Evolutionary conservation across 768 basidiomycete species (phyloP).

Genomic region (Kwoniella sp.): DNA sequence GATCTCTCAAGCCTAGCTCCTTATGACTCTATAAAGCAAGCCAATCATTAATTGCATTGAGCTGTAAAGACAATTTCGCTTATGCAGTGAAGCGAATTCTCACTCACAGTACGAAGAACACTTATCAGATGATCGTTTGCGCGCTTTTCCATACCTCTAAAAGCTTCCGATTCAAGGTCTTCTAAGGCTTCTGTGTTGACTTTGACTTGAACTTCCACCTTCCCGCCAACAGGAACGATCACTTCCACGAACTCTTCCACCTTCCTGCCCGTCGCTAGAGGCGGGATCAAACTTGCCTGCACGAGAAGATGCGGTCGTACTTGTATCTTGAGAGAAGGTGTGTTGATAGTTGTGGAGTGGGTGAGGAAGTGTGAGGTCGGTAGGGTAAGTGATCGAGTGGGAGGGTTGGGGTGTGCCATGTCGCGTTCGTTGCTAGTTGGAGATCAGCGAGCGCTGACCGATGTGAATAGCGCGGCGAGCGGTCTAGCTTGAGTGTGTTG

Average conservation of each 20-base stretch:
- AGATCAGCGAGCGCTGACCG: too few relatives aligned
- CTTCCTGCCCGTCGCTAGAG: slow-evolving; percentile 16
- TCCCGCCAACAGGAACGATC: slow-evolving; percentile 36
- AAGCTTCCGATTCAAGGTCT: not conserved
- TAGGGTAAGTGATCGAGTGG: slow-evolving; percentile 15
- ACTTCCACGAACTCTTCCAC: slow-evolving; percentile 38
- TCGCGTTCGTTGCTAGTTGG: too few relatives aligned
- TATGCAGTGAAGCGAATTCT: too few relatives aligned
- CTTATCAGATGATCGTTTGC: not conserved
- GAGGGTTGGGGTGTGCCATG: slow-evolving; percentile 15
- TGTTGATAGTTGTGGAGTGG: not conserved
- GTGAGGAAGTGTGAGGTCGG: slow-evolving; percentile 15
- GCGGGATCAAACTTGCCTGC: slow-evolving; percentile 24
- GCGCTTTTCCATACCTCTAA: not conserved
- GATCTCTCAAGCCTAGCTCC: not conserved
- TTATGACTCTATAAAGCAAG: not conserved
- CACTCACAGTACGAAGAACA: slow-evolving; percentile 2
- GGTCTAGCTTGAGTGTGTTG: too few relatives aligned
- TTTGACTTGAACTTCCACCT: slow-evolving; percentile 20
- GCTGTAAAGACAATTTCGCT: too few relatives aligned
- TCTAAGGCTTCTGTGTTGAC: slow-evolving; percentile 13
- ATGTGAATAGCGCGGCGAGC: not conserved
- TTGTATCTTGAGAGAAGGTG: slow-evolving; percentile 24
- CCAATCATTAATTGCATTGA: too few relatives aligned
- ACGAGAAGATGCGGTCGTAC: slow-evolving; percentile 27